These are phyloP conservation scores for Claviceps capensis DNA, from an alignment of 2,329 filamentous ascomycete genomes.

Conservation along the genomic window DNA sequence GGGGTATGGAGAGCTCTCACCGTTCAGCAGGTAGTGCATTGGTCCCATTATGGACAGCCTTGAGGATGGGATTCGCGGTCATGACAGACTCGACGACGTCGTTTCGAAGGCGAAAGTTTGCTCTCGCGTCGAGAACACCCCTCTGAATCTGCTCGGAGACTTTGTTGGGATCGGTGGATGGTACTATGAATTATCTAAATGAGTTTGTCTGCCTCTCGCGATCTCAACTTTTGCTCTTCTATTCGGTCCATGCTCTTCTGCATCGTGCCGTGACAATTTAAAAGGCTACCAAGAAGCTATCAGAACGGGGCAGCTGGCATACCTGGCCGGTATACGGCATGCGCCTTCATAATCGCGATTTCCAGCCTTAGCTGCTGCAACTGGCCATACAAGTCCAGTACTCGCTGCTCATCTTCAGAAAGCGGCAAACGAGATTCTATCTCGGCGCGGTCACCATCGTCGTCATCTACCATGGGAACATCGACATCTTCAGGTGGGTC, in stretches of 20 bases:
- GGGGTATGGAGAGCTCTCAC: conserved; percentile 26
- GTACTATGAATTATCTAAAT: background rate
- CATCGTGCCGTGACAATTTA: background rate
- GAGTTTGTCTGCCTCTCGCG: background rate
- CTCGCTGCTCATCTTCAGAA: conserved; percentile 50
- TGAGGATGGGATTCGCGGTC: conserved; percentile 61
- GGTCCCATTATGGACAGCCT: conserved; percentile 58
- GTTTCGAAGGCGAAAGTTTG: conserved; percentile 55
- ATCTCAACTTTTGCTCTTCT: background rate
- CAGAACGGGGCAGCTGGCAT: conserved; percentile 1
- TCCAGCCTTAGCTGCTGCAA: conserved; percentile 60
- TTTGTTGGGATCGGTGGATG: conserved; percentile 24
- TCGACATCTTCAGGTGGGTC: conserved; percentile 14
- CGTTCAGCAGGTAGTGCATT: conserved; percentile 53
- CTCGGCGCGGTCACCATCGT: conserved; percentile 8
- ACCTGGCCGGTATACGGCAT: conserved; percentile 25
- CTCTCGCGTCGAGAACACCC: conserved; percentile 55
- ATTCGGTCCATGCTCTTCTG: background rate
- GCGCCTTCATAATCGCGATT: conserved; percentile 48
- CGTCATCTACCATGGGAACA: conserved; percentile 13
- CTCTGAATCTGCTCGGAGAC: conserved; percentile 45
- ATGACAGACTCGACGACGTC: conserved; percentile 56
- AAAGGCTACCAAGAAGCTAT: background rate
- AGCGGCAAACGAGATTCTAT: conserved; percentile 36
- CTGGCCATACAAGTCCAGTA: conserved; percentile 57